Conservation (phyloP, 2,329 filamentous ascomycete genomes). For the Ophiostoma pallidulum region DNA sequence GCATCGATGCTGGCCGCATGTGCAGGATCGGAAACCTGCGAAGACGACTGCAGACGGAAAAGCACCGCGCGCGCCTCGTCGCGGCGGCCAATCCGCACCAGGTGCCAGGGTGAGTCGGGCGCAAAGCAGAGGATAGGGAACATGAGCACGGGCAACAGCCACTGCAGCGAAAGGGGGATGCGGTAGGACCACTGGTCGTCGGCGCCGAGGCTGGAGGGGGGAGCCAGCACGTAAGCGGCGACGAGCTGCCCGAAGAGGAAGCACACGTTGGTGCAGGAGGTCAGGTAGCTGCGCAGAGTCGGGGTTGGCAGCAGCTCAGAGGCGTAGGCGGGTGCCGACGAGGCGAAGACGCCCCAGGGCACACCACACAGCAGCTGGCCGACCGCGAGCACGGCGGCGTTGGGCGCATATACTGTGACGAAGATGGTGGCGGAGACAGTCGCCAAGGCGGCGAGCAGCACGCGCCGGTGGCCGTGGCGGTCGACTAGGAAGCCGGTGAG, state of each 20-base stretch:
- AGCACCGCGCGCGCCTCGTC: conserved; percentile 22
- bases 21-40: too few species aligned
- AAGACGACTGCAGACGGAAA: conserved; percentile 26
- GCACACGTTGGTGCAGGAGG: conserved; percentile 37
- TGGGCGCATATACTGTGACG: conserved; percentile 36
- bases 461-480: conserved; percentile 33
- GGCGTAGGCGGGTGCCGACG: conserved; percentile 33
- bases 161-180: conserved; percentile 23
- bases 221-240: conserved; percentile 31
- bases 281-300: conserved; percentile 29
- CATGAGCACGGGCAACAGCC: conserved; percentile 31
- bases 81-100: conserved; percentile 30
- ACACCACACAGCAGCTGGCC: conserved; percentile 38
- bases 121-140: conserved; percentile 31
- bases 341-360: conserved; percentile 20
- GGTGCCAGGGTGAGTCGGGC: conserved; percentile 39
- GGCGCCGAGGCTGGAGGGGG: conserved; percentile 26
- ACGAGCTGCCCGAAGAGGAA: conserved; percentile 32
- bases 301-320: conserved; percentile 28
- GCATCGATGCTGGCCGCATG: conserved; percentile 14
- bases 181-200: conserved; percentile 32
- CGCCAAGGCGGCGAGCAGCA: conserved; percentile 33
- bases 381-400: conserved; percentile 28
- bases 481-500: conserved; percentile 39
- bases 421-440: conserved; percentile 34